Conservation (phyloP, 768 basidiomycete species). For the Tephrocybe sp. region DNA sequence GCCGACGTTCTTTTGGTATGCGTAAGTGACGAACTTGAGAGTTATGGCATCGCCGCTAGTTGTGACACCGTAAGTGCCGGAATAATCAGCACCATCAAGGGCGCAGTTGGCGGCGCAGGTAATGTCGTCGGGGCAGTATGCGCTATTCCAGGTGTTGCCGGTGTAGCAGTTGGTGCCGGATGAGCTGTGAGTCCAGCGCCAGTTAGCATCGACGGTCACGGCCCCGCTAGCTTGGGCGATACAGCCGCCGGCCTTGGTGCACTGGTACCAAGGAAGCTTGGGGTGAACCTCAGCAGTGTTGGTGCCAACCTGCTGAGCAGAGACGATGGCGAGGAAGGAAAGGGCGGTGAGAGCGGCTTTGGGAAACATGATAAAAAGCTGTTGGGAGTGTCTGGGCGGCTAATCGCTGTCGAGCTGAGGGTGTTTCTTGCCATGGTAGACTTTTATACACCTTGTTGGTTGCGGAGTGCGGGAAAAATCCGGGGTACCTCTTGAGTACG, state of each 20-base stretch:
- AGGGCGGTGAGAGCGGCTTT: too few relatives aligned
- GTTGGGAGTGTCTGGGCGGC: background rate
- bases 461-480: slow-evolving; percentile 5
- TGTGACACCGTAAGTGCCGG: slow-evolving; percentile 53
- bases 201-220: slow-evolving; percentile 56
- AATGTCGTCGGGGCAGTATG: slow-evolving; percentile 47
- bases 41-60: slow-evolving; percentile 47
- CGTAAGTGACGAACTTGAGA: slow-evolving; percentile 47
- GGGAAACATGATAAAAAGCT: slow-evolving; percentile 25
- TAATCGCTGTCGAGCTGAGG: background rate
- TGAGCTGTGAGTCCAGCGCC: slow-evolving; percentile 41
- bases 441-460: background rate
- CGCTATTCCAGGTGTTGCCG: slow-evolving; percentile 54
- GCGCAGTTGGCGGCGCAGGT: too few relatives aligned
- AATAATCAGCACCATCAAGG: slow-evolving; percentile 52
- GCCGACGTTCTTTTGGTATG: slow-evolving; percentile 38
- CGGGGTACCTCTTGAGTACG: background rate
- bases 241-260: slow-evolving; percentile 42
- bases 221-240: slow-evolving; percentile 30
- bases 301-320: too few relatives aligned
- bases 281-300: too few relatives aligned
- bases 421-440: background rate
- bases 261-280: slow-evolving; percentile 44
- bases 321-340: too few relatives aligned
- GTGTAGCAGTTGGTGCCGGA: slow-evolving; percentile 49